Evolutionary conservation across 78 protist genomes (phyloP).

Genomic region (Mantamonas sphyraenae): DNA sequence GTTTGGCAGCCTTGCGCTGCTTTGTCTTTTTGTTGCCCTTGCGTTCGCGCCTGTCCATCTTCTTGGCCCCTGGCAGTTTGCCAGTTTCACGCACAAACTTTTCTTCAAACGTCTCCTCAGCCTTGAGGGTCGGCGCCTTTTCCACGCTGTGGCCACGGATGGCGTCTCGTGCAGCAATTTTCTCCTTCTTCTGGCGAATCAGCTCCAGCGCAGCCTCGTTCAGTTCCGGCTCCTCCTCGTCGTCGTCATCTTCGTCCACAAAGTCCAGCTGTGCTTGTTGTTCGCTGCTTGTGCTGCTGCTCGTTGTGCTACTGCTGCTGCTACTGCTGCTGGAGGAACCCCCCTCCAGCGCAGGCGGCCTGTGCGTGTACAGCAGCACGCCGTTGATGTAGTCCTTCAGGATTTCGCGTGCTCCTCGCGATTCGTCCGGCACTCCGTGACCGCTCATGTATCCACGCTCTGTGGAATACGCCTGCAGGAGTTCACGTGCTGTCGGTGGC

Average conservation of each 20-base stretch:
- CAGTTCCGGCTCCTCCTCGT: background rate
- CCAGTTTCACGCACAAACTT: too few species aligned
- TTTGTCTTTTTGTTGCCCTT: too few species aligned
- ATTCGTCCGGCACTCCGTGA: conserved; percentile 55
- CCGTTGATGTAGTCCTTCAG: conserved; percentile 68
- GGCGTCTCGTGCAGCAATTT: too few species aligned
- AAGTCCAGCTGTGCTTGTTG: background rate
- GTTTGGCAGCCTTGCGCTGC: too few species aligned
- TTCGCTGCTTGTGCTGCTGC: background rate
- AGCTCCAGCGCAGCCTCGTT: background rate
- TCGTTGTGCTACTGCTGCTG: background rate
- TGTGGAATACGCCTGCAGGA: background rate
- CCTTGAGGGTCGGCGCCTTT: too few species aligned
- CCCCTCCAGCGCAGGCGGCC: conserved; percentile 4
- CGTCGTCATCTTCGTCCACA: background rate
- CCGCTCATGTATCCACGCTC: conserved; percentile 42
- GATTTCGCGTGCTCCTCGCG: conserved; percentile 41
- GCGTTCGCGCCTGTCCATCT: too few species aligned
- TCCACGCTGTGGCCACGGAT: too few species aligned
- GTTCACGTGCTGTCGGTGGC: background rate
- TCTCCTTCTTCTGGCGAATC: too few species aligned
- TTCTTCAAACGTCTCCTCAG: too few species aligned
- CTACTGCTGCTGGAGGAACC: background rate
- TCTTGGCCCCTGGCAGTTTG: too few species aligned
- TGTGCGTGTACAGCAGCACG: background rate